phyloP scores from a whole-genome alignment of 495 filamentous ascomycete species.

The Entonaema liquescens region DNA sequence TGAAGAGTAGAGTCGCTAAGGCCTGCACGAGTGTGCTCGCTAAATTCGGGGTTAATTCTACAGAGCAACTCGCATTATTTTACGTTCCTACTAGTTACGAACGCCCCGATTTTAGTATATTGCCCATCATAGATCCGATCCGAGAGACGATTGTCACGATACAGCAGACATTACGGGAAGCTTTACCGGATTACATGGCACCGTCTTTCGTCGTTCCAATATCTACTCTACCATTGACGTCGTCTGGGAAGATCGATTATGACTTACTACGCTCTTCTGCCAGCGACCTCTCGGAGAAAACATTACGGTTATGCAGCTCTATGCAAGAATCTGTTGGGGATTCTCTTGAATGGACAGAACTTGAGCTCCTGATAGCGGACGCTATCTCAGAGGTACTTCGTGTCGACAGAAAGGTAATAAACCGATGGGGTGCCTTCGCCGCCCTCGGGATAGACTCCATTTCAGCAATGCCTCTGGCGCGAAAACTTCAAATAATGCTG shows the following conservation, averaged over 20 bases:
- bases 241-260: slow-evolving; percentile 70
- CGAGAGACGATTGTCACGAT: slow-evolving; percentile 11
- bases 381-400: slow-evolving; percentile 54
- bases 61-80: slow-evolving; percentile 65
- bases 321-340: slow-evolving; percentile 34
- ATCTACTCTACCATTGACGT: slow-evolving; percentile 67
- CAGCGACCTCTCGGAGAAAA: slow-evolving; percentile 14
- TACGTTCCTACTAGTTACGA: slow-evolving; percentile 56
- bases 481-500: slow-evolving; percentile 53
- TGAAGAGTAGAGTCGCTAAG: slow-evolving; percentile 51
- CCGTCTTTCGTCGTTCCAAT: slow-evolving; percentile 74
- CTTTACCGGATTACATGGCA: slow-evolving; percentile 72
- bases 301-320: slow-evolving; percentile 33
- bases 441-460: slow-evolving; percentile 80
- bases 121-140: slow-evolving; percentile 38
- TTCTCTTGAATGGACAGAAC: slow-evolving; percentile 59
- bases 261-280: slow-evolving; percentile 50
- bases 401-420: slow-evolving; percentile 64
- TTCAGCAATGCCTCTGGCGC: slow-evolving; percentile 75
- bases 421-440: slow-evolving; percentile 55
- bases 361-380: slow-evolving; percentile 60
- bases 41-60: slow-evolving; percentile 24
- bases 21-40: slow-evolving; percentile 66
- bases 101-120: slow-evolving; percentile 30
- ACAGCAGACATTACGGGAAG: slow-evolving; percentile 23